Conservation (phyloP, 108 stramenopile genomes). For the Fistulifera solaris region DNA sequence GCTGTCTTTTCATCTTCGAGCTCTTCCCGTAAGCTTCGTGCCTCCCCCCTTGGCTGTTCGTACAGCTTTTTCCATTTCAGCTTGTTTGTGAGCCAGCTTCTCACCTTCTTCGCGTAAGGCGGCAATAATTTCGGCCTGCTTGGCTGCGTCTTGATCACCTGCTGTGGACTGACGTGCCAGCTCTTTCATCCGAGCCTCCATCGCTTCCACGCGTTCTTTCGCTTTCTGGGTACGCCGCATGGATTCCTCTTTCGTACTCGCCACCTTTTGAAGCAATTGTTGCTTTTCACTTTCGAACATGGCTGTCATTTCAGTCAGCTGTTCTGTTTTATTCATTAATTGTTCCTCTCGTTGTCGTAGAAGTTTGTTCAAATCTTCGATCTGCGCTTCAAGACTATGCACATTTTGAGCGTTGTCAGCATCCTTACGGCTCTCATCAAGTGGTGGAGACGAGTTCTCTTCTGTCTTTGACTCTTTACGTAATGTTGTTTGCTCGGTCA, state of each 20-base stretch:
- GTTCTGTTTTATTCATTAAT: constrained; percentile 49
- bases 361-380: constrained; percentile 14
- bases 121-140: constrained; percentile 47
- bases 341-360: constrained; percentile 51
- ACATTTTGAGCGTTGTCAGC: constrained; percentile 3
- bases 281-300: constrained; percentile 46
- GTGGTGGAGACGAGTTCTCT: no score
- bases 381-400: background rate
- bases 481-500: no score
- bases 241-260: constrained; percentile 75
- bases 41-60: constrained; percentile 52
- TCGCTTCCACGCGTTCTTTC: constrained; percentile 65
- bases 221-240: constrained; percentile 53
- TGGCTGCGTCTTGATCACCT: constrained; percentile 11
- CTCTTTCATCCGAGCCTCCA: constrained; percentile 27
- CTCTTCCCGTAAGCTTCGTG: constrained; percentile 37
- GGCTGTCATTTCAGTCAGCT: constrained; percentile 39
- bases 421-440: background rate
- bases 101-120: constrained; percentile 67
- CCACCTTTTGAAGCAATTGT: constrained; percentile 31
- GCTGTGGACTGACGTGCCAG: background rate
- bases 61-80: constrained; percentile 68
- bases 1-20: constrained; percentile 36
- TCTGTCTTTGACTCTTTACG: no score
- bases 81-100: constrained; percentile 57